Percentiles rank a stretch among this genome's conserved stretches.
These are phyloP conservation scores for Alternaria gansuensis DNA, from an alignment of 2,329 filamentous ascomycete species.

Conservation along the genomic window DNA sequence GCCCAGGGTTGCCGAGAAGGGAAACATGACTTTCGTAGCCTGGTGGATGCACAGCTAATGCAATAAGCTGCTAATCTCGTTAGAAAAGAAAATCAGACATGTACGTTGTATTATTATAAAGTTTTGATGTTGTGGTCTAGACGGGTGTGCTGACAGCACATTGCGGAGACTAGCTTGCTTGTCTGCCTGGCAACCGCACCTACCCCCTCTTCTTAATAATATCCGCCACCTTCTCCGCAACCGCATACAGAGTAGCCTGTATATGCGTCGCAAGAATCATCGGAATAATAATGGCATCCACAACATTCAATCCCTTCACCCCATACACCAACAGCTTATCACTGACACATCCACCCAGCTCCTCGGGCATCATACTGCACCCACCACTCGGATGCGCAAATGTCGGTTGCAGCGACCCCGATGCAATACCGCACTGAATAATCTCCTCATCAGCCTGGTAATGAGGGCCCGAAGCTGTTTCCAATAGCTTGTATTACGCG, in stretches of 20 bases:
- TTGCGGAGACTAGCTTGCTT: not conserved
- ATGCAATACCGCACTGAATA: constrained; percentile 4
- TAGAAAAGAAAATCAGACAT: not conserved
- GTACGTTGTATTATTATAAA: not conserved
- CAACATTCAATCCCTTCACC: constrained; percentile 30
- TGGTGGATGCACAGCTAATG: constrained; percentile 2
- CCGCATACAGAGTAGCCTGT: constrained; percentile 26
- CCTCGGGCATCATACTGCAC: constrained; percentile 34
- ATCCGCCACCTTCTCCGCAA: constrained; percentile 17
- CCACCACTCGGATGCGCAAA: constrained; percentile 32
- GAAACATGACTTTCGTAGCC: not conserved
- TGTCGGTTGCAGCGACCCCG: constrained; percentile 15
- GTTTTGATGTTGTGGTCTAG: not conserved
- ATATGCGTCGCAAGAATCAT: constrained; percentile 33
- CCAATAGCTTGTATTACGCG: constrained; percentile 36
- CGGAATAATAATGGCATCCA: constrained; percentile 39
- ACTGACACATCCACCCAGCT: constrained; percentile 31
- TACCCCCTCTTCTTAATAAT: constrained; percentile 6
- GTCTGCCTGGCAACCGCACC: not conserved
- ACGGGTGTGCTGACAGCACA: not conserved
- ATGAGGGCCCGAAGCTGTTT: constrained; percentile 36
- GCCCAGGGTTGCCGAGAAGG: constrained; percentile 1
- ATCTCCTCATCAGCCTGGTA: constrained; percentile 30
- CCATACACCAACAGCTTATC: constrained; percentile 33
- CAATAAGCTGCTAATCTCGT: not conserved